Conservation (phyloP, 371 early-diverging fungal genomes). For the Rhizopus stolonifer region DNA sequence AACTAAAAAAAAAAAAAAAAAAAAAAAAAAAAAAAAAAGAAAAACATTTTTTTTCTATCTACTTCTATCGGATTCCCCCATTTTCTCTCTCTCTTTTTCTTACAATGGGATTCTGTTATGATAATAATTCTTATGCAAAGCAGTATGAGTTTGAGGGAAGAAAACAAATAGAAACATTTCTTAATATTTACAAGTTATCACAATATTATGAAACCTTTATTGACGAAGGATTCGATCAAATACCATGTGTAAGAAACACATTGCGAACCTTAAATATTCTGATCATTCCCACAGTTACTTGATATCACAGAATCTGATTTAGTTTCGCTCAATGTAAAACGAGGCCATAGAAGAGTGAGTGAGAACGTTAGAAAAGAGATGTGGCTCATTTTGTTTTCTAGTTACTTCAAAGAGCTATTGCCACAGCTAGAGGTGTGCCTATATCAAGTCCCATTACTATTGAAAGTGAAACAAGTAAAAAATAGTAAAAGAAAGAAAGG, state of each 20-base stretch:
- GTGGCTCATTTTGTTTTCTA: conserved; percentile 7
- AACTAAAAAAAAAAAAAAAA: background rate
- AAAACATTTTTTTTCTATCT: background rate
- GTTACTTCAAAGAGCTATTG: conserved; percentile 43
- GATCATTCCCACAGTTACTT: conserved; percentile 29
- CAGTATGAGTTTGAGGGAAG: background rate
- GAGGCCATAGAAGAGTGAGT: conserved; percentile 55
- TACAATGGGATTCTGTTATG: background rate
- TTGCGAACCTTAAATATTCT: background rate
- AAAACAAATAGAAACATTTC: conserved; percentile 24
- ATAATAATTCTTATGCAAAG: background rate
- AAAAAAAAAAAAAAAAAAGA: background rate
- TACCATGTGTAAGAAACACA: conserved; percentile 23
- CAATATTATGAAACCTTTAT: conserved; percentile 33
- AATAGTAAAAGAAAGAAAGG: no score
- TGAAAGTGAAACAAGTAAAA: background rate
- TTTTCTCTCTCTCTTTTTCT: no score
- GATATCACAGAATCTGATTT: conserved; percentile 52
- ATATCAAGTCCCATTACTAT: conserved; percentile 24
- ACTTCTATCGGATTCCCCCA: background rate
- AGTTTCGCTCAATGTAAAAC: conserved; percentile 41
- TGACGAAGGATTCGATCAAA: conserved; percentile 39
- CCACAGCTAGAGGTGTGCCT: conserved; percentile 36
- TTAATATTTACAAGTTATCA: conserved; percentile 21
- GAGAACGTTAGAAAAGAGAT: background rate